phyloP scores from a whole-genome alignment of 352 stramenopile species.

The Phytophthora hybrid region DNA sequence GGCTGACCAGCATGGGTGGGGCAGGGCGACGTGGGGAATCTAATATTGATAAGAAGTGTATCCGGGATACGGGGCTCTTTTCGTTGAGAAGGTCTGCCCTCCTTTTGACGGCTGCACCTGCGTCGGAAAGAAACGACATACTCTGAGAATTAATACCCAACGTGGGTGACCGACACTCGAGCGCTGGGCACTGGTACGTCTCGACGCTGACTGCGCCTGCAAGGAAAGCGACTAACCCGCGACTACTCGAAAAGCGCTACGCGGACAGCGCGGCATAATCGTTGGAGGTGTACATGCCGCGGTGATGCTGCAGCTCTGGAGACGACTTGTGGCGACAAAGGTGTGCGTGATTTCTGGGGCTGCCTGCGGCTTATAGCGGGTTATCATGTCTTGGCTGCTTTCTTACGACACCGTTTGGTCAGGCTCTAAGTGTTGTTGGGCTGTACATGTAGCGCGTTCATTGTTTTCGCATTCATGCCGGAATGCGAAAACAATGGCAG shows the following conservation, averaged over 20 bases:
- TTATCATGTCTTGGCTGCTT: too few species aligned
- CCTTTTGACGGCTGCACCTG: slow-evolving; percentile 7
- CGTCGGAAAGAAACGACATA: slow-evolving; percentile 13
- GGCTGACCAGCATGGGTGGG: not conserved
- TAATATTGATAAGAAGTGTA: slow-evolving; percentile 1
- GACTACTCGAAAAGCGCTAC: not conserved
- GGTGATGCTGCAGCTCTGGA: not conserved
- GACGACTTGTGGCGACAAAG: not conserved
- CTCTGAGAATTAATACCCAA: too few species aligned
- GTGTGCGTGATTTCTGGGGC: too few species aligned
- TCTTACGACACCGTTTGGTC: too few species aligned
- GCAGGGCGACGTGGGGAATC: not conserved
- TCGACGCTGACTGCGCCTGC: not conserved
- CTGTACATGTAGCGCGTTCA: too few species aligned
- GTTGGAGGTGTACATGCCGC: too few species aligned
- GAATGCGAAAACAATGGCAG: too few species aligned
- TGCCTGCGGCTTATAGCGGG: too few species aligned
- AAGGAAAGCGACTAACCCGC: not conserved
- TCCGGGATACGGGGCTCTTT: not conserved
- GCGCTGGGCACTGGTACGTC: not conserved
- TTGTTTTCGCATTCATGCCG: too few species aligned
- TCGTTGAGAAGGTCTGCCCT: slow-evolving; percentile 7
- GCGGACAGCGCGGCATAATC: not conserved
- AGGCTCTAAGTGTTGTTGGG: too few species aligned
- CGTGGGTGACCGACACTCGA: too few species aligned